These are phyloP conservation scores for Haplographium delicatum DNA, from an alignment of 495 filamentous ascomycete species.

Conservation along the genomic window DNA sequence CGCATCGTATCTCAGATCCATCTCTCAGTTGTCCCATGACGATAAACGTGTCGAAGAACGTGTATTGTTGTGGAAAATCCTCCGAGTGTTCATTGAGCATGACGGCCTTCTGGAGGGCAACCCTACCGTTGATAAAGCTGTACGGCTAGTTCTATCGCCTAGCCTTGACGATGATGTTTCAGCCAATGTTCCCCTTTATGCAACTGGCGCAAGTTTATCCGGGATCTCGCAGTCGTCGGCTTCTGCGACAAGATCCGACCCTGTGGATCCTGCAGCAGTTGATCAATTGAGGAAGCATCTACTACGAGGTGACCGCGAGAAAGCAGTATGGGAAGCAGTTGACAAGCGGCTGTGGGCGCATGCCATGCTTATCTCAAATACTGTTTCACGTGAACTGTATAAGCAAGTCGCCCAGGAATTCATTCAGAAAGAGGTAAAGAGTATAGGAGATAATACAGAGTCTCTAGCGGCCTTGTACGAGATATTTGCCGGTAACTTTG, in stretches of 20 bases:
- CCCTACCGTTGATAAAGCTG: slow-evolving; percentile 61
- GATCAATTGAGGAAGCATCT: slow-evolving; percentile 64
- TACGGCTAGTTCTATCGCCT: slow-evolving; percentile 70
- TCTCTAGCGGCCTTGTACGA: slow-evolving; percentile 87
- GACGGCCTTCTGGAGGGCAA: slow-evolving; percentile 81
- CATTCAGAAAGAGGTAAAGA: slow-evolving; percentile 84
- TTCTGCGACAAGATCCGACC: slow-evolving; percentile 43
- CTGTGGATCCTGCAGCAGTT: slow-evolving; percentile 59
- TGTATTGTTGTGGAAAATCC: slow-evolving; percentile 80
- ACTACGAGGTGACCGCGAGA: slow-evolving; percentile 76
- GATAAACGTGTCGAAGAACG: slow-evolving; percentile 75
- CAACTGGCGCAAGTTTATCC: slow-evolving; percentile 27
- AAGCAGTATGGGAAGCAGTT: slow-evolving; percentile 91
- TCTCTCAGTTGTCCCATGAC: slow-evolving; percentile 36
- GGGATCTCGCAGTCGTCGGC: slow-evolving; percentile 20
- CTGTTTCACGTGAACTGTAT: slow-evolving; percentile 62
- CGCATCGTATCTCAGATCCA: slow-evolving; percentile 29
- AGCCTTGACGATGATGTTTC: slow-evolving; percentile 35
- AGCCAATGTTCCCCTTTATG: slow-evolving; percentile 28
- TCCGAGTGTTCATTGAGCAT: slow-evolving; percentile 73
- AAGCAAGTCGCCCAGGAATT: slow-evolving; percentile 94
- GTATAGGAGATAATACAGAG: slow-evolving; percentile 66
- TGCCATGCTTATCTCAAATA: slow-evolving; percentile 86
- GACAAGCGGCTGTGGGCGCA: slow-evolving; percentile 94
- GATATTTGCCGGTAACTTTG: slow-evolving; percentile 86